Conservation (phyloP, 257 asterid species). For the Jacaranda mimosifolia region DNA sequence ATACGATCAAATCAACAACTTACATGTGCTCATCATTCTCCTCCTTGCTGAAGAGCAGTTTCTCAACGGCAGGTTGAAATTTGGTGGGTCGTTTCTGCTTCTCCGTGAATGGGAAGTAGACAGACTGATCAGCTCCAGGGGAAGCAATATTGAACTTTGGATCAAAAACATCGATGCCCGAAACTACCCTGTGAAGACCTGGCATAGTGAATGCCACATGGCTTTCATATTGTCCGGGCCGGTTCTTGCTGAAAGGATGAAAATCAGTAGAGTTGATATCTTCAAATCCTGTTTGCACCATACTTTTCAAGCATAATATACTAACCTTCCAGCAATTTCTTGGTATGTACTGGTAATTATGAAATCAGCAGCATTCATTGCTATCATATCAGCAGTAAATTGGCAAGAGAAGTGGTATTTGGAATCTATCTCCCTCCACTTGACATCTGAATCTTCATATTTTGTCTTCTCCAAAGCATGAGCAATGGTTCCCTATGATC, state of each 20-base stretch:
- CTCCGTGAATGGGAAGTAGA: constrained; percentile 74
- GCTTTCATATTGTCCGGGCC: constrained; percentile 88
- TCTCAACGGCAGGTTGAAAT: constrained; percentile 67
- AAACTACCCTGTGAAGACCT: constrained; percentile 75
- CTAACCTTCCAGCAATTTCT: constrained; percentile 94
- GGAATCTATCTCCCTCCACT: constrained; percentile 71
- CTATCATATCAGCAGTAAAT: constrained; percentile 80
- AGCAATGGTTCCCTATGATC: constrained; percentile 79
- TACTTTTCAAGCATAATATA: constrained; percentile 1
- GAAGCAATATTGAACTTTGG: constrained; percentile 89
- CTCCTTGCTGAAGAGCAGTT: constrained; percentile 63
- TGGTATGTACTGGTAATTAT: constrained; percentile 84
- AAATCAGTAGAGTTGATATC: constrained; percentile 16
- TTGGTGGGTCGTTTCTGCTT: constrained; percentile 57
- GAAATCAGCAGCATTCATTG: constrained; percentile 89
- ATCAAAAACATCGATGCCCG: constrained; percentile 81
- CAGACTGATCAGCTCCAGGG: constrained; percentile 92
- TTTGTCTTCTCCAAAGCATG: constrained; percentile 93
- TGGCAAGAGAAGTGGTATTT: constrained; percentile 90
- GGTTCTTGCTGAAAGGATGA: constrained; percentile 61
- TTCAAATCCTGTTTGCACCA: background rate
- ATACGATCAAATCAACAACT: constrained; percentile 35
- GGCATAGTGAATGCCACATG: constrained; percentile 86
- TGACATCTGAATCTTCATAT: constrained; percentile 84
- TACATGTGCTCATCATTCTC: constrained; percentile 81